phyloP scores from a whole-genome alignment of 1,139 yeast genomes.

The Pichia sp. region DNA sequence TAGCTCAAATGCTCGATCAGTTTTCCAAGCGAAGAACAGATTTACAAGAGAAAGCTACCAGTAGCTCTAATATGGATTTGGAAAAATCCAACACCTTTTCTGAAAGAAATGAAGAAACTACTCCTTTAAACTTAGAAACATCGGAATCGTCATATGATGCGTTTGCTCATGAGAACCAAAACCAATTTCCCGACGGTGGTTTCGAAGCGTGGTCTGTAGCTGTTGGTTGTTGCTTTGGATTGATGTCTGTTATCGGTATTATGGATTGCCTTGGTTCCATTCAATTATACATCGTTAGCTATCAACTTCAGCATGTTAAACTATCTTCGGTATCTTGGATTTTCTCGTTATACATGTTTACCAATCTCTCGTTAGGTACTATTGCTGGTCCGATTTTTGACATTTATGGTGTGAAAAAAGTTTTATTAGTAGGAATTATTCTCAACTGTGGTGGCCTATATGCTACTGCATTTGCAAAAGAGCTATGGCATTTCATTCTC shows the following conservation, averaged over 20 bases:
- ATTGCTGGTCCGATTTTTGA: constrained; percentile 62
- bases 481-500: constrained; percentile 47
- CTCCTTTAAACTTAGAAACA: no score
- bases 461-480: constrained; percentile 42
- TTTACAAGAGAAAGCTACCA: no score
- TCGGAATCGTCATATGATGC: constrained; percentile 14
- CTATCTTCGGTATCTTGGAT: constrained; percentile 57
- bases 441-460: constrained; percentile 45
- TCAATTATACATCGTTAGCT: constrained; percentile 49
- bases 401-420: constrained; percentile 42
- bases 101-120: no score
- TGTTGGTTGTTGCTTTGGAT: constrained; percentile 55
- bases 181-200: constrained; percentile 54
- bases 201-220: constrained; percentile 44
- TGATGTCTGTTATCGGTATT: constrained; percentile 55
- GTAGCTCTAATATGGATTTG: no score
- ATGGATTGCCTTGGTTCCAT: constrained; percentile 61
- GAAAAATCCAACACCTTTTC: no score
- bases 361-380: constrained; percentile 46
- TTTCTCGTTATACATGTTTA: constrained; percentile 49
- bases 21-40: no score
- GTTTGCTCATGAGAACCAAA: constrained; percentile 19
- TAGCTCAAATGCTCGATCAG: no score
- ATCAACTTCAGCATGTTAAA: constrained; percentile 40
- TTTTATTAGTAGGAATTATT: constrained; percentile 37